phyloP scores from a whole-genome alignment of 495 filamentous ascomycete species.

The Penicillium tannophilum region DNA sequence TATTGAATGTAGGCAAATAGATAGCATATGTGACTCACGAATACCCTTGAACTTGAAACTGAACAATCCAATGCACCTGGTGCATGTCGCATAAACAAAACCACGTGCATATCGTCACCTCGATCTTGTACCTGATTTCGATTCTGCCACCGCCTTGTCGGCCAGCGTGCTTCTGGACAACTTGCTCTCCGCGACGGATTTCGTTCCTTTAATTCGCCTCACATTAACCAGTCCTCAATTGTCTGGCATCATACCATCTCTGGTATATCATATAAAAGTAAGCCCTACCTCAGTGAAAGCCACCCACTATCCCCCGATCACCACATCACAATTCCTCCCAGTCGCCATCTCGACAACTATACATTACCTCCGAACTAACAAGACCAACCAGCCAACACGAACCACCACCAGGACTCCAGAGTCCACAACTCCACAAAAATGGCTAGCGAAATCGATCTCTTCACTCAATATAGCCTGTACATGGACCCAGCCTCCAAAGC shows the following conservation, averaged over 20 bases:
- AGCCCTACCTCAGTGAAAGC: neutral
- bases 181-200: constrained; percentile 22
- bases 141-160: constrained; percentile 31
- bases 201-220: constrained; percentile 1
- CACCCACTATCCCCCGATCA: neutral
- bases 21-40: constrained; percentile 5
- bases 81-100: neutral
- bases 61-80: neutral
- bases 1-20: constrained; percentile 22
- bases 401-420: constrained; percentile 11
- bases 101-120: neutral
- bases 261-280: neutral
- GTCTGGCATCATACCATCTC: neutral
- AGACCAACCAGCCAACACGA: constrained; percentile 3
- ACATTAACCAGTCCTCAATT: neutral
- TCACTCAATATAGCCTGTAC: constrained; percentile 76
- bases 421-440: constrained; percentile 24
- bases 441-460: constrained; percentile 62
- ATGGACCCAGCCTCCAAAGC: constrained; percentile 79
- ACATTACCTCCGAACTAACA: constrained; percentile 19
- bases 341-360: neutral
- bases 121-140: neutral
- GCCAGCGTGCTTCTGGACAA: constrained; percentile 25
- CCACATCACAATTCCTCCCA: neutral
- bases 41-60: neutral